Base-by-base conservation (phyloP, 2,329 filamentous ascomycete genomes). In the Achaetomium macrosporum region DNA sequence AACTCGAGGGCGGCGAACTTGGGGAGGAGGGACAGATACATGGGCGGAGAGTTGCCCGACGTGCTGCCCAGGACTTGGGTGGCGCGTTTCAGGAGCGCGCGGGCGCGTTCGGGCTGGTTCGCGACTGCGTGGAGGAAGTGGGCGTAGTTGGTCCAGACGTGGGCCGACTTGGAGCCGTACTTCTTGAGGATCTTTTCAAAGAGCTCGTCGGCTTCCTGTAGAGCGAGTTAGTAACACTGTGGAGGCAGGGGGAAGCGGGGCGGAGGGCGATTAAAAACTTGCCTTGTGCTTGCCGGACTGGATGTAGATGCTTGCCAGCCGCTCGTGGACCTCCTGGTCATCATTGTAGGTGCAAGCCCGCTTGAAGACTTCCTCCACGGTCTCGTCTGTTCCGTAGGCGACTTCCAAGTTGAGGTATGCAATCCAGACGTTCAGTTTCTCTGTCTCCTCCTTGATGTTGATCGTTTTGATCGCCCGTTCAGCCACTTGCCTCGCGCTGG, bases 341-440 rank as follows among this genome's bases (percentile, higher is more conserved):
- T 97, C 91, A 67, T 96, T 96, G 73, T 95, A 91, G 71, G 95
- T 87, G 69, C 90, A 95, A 1, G 93, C 92, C 50, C 89, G 84
- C 74, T 88, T 91, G 76, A 99, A 97, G 8, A 90, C 83, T 30
- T 88, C 84, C 16, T 96, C 88, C 2, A 95, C 76, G 0, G 81
- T 85, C 54, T 93, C 88, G 53, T 93, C 87, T 60, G 80, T 88
- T 56, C 90, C 90, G 66, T 95, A 96, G 7, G 87, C 85, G 59
- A 93, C 90, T 71, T 99, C 93, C 62, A 99, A 75, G 73, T 99
- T 97, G 63, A 99, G 82, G 67, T 92, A 83, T 0, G 91, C 93
- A 55, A 95, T 85, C 95, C 93, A 99, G 49, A 96, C 83, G 68
- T 96, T 95, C 62, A 95, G 76, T 72, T 96, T 96, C 71, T 96